phyloP scores from a whole-genome alignment of 2,329 filamentous ascomycete genomes.

The Cytospora piceicola region DNA sequence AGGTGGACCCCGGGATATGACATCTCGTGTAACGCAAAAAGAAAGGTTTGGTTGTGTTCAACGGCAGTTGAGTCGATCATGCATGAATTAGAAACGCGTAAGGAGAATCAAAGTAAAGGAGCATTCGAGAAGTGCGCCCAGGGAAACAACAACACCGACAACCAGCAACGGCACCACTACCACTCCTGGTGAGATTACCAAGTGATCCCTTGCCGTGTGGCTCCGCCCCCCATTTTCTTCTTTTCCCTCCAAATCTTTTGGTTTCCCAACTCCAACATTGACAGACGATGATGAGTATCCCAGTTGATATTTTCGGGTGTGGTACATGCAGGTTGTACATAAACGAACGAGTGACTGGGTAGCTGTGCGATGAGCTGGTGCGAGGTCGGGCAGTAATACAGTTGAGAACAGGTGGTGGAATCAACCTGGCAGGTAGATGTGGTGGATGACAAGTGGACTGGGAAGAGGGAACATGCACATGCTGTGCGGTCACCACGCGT shows the following conservation, averaged over 20 bases:
- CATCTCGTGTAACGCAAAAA: conserved; percentile 11
- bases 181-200: conserved; percentile 6
- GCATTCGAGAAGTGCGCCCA: conserved; percentile 10
- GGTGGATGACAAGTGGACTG: background rate
- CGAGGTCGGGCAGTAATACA: background rate
- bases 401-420: background rate
- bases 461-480: background rate
- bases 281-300: conserved; percentile 1
- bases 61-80: conserved; percentile 4
- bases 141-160: conserved; percentile 6
- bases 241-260: background rate
- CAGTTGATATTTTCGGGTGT: conserved; percentile 6
- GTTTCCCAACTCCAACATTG: conserved; percentile 18
- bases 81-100: background rate
- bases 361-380: background rate
- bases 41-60: background rate
- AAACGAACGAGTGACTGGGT: background rate
- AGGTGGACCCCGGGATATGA: background rate
- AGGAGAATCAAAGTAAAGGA: background rate
- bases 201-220: conserved; percentile 22
- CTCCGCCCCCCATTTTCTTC: conserved; percentile 17
- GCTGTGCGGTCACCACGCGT: background rate
- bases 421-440: background rate
- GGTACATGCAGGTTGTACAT: conserved; percentile 26
- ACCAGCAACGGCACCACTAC: conserved; percentile 8